Conservation (phyloP, 371 early-diverging fungal species). For the Entomophthora muscae region DNA sequence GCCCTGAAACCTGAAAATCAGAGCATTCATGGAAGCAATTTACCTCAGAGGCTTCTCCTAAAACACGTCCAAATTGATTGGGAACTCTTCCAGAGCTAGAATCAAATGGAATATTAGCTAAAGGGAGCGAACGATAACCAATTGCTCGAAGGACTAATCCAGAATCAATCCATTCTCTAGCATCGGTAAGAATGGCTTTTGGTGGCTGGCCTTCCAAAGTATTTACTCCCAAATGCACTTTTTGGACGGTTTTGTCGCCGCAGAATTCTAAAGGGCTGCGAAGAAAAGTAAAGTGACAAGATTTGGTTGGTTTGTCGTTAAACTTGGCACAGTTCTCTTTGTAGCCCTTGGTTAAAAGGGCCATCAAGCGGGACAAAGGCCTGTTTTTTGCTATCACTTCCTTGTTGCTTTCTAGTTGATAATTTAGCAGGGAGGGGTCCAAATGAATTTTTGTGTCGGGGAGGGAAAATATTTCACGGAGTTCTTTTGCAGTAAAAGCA, state of each 20-base stretch:
- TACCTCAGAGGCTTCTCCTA: constrained; percentile 28
- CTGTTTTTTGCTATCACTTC: constrained; percentile 28
- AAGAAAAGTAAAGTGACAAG: constrained; percentile 58
- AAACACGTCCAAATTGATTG: constrained; percentile 54
- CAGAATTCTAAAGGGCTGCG: constrained; percentile 43
- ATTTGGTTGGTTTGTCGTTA: constrained; percentile 16
- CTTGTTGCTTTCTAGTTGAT: constrained; percentile 14
- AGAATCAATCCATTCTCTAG: constrained; percentile 26
- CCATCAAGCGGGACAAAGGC: constrained; percentile 58
- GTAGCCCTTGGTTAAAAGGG: constrained; percentile 41
- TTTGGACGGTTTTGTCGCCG: constrained; percentile 10
- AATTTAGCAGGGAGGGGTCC: constrained; percentile 31
- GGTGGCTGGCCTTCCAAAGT: constrained; percentile 36
- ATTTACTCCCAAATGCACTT: constrained; percentile 48
- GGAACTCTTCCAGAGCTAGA: constrained; percentile 40
- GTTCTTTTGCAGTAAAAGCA: constrained; percentile 83
- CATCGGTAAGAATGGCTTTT: constrained; percentile 37
- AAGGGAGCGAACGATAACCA: constrained; percentile 62
- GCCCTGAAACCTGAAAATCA: constrained; percentile 26
- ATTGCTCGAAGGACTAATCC: constrained; percentile 65
- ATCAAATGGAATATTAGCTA: constrained; percentile 69
- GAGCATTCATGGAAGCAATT: not conserved
- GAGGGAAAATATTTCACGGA: constrained; percentile 80
- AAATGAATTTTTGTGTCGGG: constrained; percentile 35
- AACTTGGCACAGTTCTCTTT: constrained; percentile 11